These are phyloP conservation scores for Trypethelium eluteriae DNA, from an alignment of 495 filamentous ascomycete species.

Conservation along the genomic window DNA sequence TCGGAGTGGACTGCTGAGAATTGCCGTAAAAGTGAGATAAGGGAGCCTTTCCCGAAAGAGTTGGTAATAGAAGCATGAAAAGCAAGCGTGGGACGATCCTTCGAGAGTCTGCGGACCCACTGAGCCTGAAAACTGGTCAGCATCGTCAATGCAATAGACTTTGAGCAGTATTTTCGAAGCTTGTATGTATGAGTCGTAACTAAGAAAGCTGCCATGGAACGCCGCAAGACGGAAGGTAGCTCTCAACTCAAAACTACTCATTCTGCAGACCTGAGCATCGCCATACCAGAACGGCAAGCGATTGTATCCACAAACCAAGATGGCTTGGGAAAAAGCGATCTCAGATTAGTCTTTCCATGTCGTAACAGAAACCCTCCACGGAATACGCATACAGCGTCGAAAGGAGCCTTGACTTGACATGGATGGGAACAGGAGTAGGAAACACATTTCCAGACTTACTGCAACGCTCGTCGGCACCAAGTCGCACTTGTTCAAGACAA, in stretches of 20 bases:
- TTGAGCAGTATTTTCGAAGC: not conserved
- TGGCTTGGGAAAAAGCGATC: slow-evolving; percentile 53
- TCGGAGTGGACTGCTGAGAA: slow-evolving; percentile 86
- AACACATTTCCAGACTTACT: slow-evolving; percentile 55
- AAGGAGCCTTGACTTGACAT: slow-evolving; percentile 81
- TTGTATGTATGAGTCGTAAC: slow-evolving; percentile 92
- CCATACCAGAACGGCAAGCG: slow-evolving; percentile 74
- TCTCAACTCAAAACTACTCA: slow-evolving; percentile 90
- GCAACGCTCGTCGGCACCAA: slow-evolving; percentile 87
- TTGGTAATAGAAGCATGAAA: slow-evolving; percentile 92
- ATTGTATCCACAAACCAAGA: slow-evolving; percentile 56
- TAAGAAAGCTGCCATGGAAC: slow-evolving; percentile 78
- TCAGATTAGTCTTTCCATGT: slow-evolving; percentile 84
- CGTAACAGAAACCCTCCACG: slow-evolving; percentile 92
- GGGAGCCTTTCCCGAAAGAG: slow-evolving; percentile 45
- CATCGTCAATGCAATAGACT: slow-evolving; percentile 17
- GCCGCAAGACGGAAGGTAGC: slow-evolving; percentile 43
- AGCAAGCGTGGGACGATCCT: slow-evolving; percentile 84
- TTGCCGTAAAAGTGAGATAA: slow-evolving; percentile 52
- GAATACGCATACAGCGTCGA: slow-evolving; percentile 31
- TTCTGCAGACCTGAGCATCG: slow-evolving; percentile 47
- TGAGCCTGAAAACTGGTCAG: slow-evolving; percentile 52
- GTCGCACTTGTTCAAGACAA: slow-evolving; percentile 93
- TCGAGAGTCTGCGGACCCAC: slow-evolving; percentile 74
- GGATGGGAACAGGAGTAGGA: slow-evolving; percentile 2